Conservation (phyloP, 331 rosid species). For the Saraca asoca region DNA sequence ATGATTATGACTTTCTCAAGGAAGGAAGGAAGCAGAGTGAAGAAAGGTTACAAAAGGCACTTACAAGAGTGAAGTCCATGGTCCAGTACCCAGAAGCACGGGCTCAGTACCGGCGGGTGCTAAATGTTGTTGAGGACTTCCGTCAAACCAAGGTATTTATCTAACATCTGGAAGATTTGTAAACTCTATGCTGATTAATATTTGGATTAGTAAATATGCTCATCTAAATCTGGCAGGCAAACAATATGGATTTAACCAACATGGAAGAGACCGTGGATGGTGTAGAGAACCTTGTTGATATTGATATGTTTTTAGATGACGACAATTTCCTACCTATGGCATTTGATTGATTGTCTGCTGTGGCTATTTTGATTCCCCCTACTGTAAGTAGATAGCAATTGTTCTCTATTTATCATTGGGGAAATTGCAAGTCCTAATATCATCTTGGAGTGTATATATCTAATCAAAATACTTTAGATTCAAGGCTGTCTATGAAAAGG, state of each 20-base stretch:
- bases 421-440: constrained; percentile 40
- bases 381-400: constrained; percentile 43
- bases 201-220: constrained; percentile 22
- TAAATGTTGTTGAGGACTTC: constrained; percentile 75
- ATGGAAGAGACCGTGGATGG: constrained; percentile 60
- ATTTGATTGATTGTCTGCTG: constrained; percentile 51
- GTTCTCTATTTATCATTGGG: constrained; percentile 39
- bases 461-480: constrained; percentile 30
- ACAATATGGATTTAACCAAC: constrained; percentile 40
- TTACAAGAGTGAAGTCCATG: constrained; percentile 92
- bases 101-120: constrained; percentile 84
- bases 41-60: constrained; percentile 83
- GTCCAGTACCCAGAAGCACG: constrained; percentile 94
- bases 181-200: neutral
- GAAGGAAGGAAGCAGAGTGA: constrained; percentile 87
- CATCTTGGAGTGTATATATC: constrained; percentile 45
- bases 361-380: no score
- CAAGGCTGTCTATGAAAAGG: constrained; percentile 39
- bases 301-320: constrained; percentile 70
- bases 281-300: constrained; percentile 68
- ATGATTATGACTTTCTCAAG: constrained; percentile 80
- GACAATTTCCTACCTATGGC: constrained; percentile 74
- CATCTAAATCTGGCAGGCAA: constrained; percentile 48
- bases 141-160: constrained; percentile 72
- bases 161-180: neutral